Conservation (phyloP, 2,329 filamentous ascomycete species). For the Cladosporium velox region DNA sequence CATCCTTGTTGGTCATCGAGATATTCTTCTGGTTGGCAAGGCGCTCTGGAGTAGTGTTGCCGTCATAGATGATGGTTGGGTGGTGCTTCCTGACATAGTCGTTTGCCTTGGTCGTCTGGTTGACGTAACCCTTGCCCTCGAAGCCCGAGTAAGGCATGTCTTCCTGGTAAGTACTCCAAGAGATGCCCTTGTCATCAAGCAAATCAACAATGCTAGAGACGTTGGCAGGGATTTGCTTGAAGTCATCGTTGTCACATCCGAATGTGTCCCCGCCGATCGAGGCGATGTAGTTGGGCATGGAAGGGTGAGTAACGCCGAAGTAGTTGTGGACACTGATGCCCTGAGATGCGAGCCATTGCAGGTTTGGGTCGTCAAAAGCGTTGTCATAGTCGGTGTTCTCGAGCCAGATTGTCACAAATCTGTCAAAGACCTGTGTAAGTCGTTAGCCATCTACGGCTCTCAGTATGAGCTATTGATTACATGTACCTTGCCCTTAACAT, state of each 20-base stretch:
- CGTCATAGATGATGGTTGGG: conserved; percentile 64
- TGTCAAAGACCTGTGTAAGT: conserved; percentile 59
- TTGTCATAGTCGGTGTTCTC: conserved; percentile 73
- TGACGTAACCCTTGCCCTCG: conserved; percentile 63
- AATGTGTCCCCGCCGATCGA: conserved; percentile 71
- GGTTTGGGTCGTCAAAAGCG: conserved; percentile 63
- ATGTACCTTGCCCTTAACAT: conserved; percentile 62
- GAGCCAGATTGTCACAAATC: conserved; percentile 72
- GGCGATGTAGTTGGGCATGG: conserved; percentile 75
- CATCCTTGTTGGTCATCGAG: conserved; percentile 66
- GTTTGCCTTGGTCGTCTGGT: conserved; percentile 66
- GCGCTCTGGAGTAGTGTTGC: conserved; percentile 59
- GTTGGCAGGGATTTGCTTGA: conserved; percentile 51
- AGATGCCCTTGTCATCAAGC: conserved; percentile 45
- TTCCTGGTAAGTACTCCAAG: conserved; percentile 69
- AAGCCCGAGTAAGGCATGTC: conserved; percentile 75
- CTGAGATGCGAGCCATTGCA: conserved; percentile 59
- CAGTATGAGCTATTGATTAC: neutral
- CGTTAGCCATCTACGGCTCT: neutral
- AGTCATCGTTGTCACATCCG: conserved; percentile 68
- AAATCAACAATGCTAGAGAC: conserved; percentile 45
- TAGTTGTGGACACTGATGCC: conserved; percentile 57
- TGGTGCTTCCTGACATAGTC: conserved; percentile 87
- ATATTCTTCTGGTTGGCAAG: conserved; percentile 74
- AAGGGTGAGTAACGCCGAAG: conserved; percentile 58